Percentiles rank a stretch among this genome's conserved stretches.
phyloP scores from a whole-genome alignment of 768 basidiomycete genomes.

The Mrakia blollopis region DNA sequence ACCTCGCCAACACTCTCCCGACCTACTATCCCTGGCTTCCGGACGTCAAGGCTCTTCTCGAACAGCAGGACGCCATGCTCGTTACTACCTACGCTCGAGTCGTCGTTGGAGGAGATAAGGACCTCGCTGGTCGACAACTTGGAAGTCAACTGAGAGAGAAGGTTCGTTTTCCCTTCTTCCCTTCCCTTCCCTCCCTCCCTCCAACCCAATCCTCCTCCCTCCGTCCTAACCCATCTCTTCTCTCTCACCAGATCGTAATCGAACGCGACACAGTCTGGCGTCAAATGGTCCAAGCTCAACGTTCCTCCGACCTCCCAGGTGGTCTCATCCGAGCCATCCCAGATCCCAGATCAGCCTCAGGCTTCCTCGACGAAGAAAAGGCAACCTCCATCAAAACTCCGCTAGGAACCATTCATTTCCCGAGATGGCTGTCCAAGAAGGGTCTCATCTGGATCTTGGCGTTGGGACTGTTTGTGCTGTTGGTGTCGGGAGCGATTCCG shows the following conservation, averaged over 20 bases:
- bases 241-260: constrained; percentile 56
- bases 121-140: constrained; percentile 71
- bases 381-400: constrained; percentile 59
- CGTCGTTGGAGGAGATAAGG: constrained; percentile 66
- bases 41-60: constrained; percentile 48
- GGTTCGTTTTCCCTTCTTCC: constrained; percentile 46
- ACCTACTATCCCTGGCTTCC: constrained; percentile 24
- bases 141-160: constrained; percentile 83
- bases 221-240: not conserved
- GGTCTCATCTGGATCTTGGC: constrained; percentile 59
- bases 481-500: constrained; percentile 48
- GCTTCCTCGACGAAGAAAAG: constrained; percentile 48
- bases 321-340: constrained; percentile 37
- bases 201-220: not conserved
- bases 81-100: constrained; percentile 66
- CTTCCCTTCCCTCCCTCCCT: not conserved
- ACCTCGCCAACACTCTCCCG: constrained; percentile 21
- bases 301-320: constrained; percentile 37
- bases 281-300: constrained; percentile 70
- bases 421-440: constrained; percentile 55
- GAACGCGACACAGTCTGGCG: constrained; percentile 96
- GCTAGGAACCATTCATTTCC: constrained; percentile 55
- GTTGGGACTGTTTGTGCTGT: constrained; percentile 56
- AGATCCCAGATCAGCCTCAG: constrained; percentile 25
- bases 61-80: constrained; percentile 68